Conservation (phyloP, 345 rosid genomes). For the Populus davidiana region DNA sequence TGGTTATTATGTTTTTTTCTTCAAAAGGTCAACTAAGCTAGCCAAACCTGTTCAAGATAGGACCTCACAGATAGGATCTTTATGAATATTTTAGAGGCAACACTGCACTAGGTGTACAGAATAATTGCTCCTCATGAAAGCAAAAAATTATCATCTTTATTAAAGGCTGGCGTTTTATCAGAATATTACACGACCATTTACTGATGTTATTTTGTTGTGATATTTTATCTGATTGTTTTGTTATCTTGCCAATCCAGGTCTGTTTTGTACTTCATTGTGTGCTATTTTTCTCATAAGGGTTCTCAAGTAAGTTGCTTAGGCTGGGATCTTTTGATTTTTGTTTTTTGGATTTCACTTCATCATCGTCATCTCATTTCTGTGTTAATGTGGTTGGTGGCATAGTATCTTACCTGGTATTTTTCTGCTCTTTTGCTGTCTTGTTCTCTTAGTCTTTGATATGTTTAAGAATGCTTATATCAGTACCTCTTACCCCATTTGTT, state of each 20-base stretch:
- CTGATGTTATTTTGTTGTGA: not conserved
- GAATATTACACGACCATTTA: not conserved
- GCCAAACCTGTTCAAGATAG: not conserved
- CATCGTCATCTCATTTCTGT: not conserved
- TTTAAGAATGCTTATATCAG: no score
- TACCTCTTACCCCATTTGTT: no score
- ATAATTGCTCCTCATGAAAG: not conserved
- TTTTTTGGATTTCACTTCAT: not conserved
- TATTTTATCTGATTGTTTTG: not conserved
- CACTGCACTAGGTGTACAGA: not conserved
- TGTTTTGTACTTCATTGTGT: constrained; percentile 68
- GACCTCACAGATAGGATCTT: not conserved
- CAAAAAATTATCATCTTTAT: not conserved
- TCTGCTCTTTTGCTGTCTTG: no score
- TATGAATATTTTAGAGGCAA: not conserved
- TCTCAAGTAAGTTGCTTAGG: constrained; percentile 66
- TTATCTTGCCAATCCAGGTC: constrained; percentile 54
- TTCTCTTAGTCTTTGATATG: no score
- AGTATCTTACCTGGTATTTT: no score
- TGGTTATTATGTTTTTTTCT: no score
- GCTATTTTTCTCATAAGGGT: constrained; percentile 75
- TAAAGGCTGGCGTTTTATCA: not conserved
- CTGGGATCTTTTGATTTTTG: not conserved
- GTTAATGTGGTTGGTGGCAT: not conserved
- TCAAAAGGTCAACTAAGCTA: not conserved